Evolutionary conservation across 768 basidiomycete species (phyloP).

Genomic region (Phaffia tasmanica): DNA sequence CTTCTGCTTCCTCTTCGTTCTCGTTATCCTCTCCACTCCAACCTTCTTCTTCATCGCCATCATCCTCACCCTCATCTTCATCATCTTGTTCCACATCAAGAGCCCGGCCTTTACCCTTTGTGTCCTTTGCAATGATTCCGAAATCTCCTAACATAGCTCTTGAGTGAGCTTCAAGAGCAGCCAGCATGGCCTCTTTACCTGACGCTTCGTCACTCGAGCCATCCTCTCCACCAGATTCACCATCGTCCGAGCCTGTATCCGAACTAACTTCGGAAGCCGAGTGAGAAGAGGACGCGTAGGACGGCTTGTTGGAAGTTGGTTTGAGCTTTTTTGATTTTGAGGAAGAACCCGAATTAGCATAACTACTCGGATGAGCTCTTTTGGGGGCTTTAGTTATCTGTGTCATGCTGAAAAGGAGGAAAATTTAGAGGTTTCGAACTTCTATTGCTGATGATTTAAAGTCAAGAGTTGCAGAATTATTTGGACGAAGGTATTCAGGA

Average conservation of each 20-base stretch:
- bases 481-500: too few relatives aligned
- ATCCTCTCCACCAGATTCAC: conserved; percentile 26
- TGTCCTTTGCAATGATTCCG: neutral
- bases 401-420: neutral
- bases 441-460: too few relatives aligned
- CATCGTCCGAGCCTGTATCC: conserved; percentile 14
- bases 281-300: neutral
- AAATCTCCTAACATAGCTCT: conserved; percentile 35
- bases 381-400: neutral
- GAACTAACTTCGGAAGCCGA: neutral
- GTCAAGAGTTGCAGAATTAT: too few relatives aligned
- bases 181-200: conserved; percentile 31
- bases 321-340: neutral
- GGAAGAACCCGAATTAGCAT: too few relatives aligned
- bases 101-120: conserved; percentile 22
- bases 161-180: conserved; percentile 35
- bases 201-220: conserved; percentile 26
- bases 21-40: neutral
- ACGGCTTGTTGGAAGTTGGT: neutral
- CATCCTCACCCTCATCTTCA: conserved; percentile 8
- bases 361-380: neutral
- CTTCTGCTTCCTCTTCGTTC: conserved; percentile 4
- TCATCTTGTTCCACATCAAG: neutral
- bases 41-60: conserved; percentile 22
- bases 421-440: neutral